A percentile compares a stretch with the other conserved stretches of the same genome.
Conservation (phyloP, 345 rosid species). For the Acer yangbiense region DNA sequence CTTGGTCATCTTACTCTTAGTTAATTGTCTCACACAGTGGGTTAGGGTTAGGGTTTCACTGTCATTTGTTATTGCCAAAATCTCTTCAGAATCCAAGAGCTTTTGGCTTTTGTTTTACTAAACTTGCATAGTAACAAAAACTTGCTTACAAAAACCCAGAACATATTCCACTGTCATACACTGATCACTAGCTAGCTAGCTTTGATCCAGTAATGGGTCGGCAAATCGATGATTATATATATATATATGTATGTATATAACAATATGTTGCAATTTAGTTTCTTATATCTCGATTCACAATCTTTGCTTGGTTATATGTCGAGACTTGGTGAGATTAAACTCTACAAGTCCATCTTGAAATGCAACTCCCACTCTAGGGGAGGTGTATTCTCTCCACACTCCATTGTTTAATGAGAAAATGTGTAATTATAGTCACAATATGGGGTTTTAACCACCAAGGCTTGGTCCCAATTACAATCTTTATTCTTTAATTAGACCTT, state of each 20-base stretch:
- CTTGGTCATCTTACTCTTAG: neutral
- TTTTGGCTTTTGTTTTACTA: slow-evolving; percentile 24
- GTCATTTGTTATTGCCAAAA: slow-evolving; percentile 16
- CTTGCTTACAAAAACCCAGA: slow-evolving; percentile 8
- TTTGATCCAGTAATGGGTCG: slow-evolving; percentile 15
- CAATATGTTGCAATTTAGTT: neutral
- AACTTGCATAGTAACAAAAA: slow-evolving; percentile 2
- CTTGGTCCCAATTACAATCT: too few species aligned
- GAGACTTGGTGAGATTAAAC: too few species aligned
- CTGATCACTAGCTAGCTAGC: neutral
- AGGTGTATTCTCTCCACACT: too few species aligned
- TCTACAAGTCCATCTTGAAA: too few species aligned
- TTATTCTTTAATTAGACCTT: neutral
- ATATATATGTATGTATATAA: neutral
- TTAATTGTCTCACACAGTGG: neutral
- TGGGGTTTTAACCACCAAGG: too few species aligned
- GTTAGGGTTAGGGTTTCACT: slow-evolving; percentile 2
- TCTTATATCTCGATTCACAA: too few species aligned
- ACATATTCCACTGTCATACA: neutral
- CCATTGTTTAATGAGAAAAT: too few species aligned
- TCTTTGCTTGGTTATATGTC: too few species aligned
- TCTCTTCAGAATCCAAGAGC: neutral
- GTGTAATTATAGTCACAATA: too few species aligned
- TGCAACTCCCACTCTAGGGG: too few species aligned
- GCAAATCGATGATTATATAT: slow-evolving; percentile 4